Conservation (phyloP, 176 grass and related monocot genomes). For the Hyparrhenia diplandra region DNA sequence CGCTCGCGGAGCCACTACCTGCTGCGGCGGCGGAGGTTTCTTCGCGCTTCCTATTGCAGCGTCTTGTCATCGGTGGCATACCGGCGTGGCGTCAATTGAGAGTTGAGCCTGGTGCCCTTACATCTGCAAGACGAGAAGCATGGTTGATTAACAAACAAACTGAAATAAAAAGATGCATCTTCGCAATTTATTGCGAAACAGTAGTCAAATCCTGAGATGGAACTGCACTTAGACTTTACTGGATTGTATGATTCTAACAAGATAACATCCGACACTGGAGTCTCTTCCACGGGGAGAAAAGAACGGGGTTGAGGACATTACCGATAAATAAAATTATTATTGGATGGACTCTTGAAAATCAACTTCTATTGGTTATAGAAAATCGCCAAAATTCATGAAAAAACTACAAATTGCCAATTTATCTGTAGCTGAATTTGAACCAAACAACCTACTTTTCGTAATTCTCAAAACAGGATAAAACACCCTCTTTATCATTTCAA, state of each 20-base stretch:
- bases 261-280: conserved; percentile 25
- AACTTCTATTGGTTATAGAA: too few species aligned
- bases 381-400: too few species aligned
- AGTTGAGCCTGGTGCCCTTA: conserved; percentile 37
- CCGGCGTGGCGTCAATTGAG: neutral
- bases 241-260: conserved; percentile 55
- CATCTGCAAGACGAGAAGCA: neutral
- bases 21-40: neutral
- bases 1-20: too few species aligned
- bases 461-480: too few species aligned
- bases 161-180: neutral
- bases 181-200: neutral
- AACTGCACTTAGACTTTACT: conserved; percentile 2
- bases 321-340: too few species aligned
- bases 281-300: too few species aligned
- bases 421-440: too few species aligned
- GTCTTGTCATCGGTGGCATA: neutral
- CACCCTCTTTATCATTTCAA: too few species aligned
- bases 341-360: too few species aligned
- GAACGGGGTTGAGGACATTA: too few species aligned
- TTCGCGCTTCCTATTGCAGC: conserved; percentile 6
- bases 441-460: too few species aligned
- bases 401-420: too few species aligned
- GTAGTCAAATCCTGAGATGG: neutral
- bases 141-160: neutral